A percentile compares a stretch with the other conserved stretches of the same genome.
These are phyloP conservation scores for Saccharomyces hybrid DNA, from an alignment of 1,139 yeast species.

Conservation along the genomic window DNA sequence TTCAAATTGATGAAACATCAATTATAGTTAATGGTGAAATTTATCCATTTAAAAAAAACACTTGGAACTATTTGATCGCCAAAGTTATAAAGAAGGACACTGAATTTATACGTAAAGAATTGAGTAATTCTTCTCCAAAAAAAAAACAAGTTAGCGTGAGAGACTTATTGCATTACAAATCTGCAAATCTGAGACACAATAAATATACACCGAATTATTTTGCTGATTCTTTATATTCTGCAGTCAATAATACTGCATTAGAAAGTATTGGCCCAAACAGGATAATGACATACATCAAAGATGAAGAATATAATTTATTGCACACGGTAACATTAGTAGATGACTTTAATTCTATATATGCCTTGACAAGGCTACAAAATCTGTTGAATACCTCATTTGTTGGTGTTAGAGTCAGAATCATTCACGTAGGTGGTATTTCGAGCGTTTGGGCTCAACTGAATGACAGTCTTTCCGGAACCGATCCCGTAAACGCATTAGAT, in stretches of 20 bases:
- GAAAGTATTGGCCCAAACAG: slow-evolving; percentile 8
- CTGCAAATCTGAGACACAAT: slow-evolving; percentile 21
- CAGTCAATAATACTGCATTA: slow-evolving; percentile 16
- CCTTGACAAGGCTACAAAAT: slow-evolving; percentile 17
- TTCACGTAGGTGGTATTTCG: slow-evolving; percentile 20
- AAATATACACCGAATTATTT: slow-evolving; percentile 30
- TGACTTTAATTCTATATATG: slow-evolving; percentile 20
- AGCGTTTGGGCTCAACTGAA: slow-evolving; percentile 4
- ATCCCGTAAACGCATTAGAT: slow-evolving; percentile 1
- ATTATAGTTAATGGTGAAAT: slow-evolving; percentile 72
- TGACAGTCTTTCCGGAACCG: slow-evolving; percentile 15
- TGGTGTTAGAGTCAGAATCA: slow-evolving; percentile 27
- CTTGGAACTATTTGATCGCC: slow-evolving; percentile 31
- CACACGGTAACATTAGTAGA: slow-evolving; percentile 30
- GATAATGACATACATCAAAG: slow-evolving; percentile 12
- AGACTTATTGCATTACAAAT: slow-evolving; percentile 26
- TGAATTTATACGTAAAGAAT: slow-evolving; percentile 18
- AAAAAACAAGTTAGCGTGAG: slow-evolving; percentile 18
- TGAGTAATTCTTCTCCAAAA: slow-evolving; percentile 9
- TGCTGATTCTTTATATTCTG: slow-evolving; percentile 25
- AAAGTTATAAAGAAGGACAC: slow-evolving; percentile 28
- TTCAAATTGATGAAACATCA: slow-evolving; percentile 44
- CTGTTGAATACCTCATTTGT: slow-evolving; percentile 16
- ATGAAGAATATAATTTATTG: slow-evolving; percentile 15
- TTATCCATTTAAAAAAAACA: slow-evolving; percentile 32